A percentile compares a stretch with the other conserved stretches of the same genome.
These are phyloP conservation scores for Claviceps sp. DNA, from an alignment of 2,329 filamentous ascomycete species.

Conservation along the genomic window DNA sequence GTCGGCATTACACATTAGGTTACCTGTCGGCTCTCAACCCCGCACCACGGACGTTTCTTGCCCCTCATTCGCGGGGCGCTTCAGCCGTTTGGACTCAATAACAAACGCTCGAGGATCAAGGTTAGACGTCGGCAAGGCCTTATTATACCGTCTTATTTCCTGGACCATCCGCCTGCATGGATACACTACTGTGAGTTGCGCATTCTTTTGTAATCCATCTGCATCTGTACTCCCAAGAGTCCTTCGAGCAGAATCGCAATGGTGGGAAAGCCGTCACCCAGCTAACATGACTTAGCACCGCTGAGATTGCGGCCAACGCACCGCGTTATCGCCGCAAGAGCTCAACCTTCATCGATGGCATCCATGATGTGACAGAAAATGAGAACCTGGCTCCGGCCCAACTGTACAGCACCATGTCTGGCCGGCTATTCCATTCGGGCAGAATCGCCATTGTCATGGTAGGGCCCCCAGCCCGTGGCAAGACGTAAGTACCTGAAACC, in stretches of 20 bases:
- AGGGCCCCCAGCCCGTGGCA: constrained; percentile 84
- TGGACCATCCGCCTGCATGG: constrained; percentile 27
- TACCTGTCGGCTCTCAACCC: background rate
- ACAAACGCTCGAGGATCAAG: background rate
- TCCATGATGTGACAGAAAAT: constrained; percentile 82
- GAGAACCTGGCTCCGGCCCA: constrained; percentile 81
- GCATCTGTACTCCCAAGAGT: background rate
- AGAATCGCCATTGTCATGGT: constrained; percentile 96
- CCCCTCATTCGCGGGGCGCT: background rate
- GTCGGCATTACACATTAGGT: no score
- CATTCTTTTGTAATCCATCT: background rate
- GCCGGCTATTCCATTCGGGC: constrained; percentile 90
- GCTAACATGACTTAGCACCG: constrained; percentile 45
- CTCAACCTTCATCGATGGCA: constrained; percentile 92
- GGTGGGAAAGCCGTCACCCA: background rate
- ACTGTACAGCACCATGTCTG: constrained; percentile 96
- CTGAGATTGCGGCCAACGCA: constrained; percentile 82
- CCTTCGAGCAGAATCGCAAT: background rate
- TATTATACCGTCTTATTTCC: background rate
- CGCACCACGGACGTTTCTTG: background rate
- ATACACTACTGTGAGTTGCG: constrained; percentile 45
- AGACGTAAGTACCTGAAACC: constrained; percentile 52
- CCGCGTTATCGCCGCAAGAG: constrained; percentile 83
- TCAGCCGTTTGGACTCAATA: background rate
- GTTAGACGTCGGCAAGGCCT: background rate